phyloP scores from a whole-genome alignment of 169 alveolate species.

The Sarcocystis neurona region DNA sequence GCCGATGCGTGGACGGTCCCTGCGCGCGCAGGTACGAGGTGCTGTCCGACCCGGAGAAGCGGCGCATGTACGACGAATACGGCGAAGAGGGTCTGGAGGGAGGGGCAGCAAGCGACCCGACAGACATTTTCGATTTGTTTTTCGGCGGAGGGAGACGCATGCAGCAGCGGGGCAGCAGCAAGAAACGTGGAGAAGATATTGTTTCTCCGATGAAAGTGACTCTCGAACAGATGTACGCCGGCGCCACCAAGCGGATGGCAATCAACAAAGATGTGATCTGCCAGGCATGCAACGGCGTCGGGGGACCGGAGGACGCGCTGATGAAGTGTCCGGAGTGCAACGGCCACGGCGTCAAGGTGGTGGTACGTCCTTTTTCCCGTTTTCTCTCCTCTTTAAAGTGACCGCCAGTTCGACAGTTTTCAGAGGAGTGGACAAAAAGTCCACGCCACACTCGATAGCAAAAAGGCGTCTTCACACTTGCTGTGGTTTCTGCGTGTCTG shows the following conservation, averaged over 20 bases:
- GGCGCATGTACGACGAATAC: constrained; percentile 94
- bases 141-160: constrained; percentile 94
- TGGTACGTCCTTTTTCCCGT: constrained; percentile 44
- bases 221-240: constrained; percentile 96
- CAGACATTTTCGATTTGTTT: constrained; percentile 90
- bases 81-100: constrained; percentile 98
- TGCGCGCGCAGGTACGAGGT: constrained; percentile 88
- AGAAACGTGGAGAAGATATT: constrained; percentile 89
- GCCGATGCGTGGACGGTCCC: neutral
- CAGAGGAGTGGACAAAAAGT: neutral
- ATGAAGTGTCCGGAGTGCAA: constrained; percentile 92
- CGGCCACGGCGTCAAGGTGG: constrained; percentile 87
- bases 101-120: constrained; percentile 74
- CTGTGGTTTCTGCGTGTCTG: no score
- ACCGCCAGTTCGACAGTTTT: neutral
- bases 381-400: constrained; percentile 1
- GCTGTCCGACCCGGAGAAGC: constrained; percentile 95
- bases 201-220: constrained; percentile 90
- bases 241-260: constrained; percentile 91
- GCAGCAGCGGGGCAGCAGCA: constrained; percentile 79
- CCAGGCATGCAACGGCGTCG: constrained; percentile 94
- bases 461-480: no score
- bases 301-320: constrained; percentile 94
- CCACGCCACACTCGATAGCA: neutral
- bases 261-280: constrained; percentile 93